Evolutionary conservation across 306 rosid species (phyloP).

Genomic region (Dryas octopetala): DNA sequence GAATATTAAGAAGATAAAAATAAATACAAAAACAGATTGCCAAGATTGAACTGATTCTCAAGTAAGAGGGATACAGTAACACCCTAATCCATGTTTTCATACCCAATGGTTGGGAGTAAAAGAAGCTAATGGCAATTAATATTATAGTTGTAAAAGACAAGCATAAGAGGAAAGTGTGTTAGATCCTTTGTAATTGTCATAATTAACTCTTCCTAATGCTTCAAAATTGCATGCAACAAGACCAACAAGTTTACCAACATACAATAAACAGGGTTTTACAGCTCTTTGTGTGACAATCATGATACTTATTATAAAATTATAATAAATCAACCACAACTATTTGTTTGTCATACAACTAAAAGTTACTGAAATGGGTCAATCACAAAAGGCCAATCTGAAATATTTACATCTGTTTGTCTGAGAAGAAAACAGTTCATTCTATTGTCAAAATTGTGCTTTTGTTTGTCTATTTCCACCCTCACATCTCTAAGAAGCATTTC

Average conservation of each 20-base stretch:
- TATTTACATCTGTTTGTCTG: too few species aligned
- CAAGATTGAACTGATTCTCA: slow-evolving; percentile 19
- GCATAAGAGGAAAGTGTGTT: slow-evolving; percentile 29
- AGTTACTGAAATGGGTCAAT: neutral
- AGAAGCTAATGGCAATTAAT: slow-evolving; percentile 80
- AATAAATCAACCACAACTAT: neutral
- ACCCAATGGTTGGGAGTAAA: slow-evolving; percentile 77
- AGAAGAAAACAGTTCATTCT: neutral
- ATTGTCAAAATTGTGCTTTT: neutral
- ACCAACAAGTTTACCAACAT: neutral
- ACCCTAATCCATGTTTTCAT: slow-evolving; percentile 68
- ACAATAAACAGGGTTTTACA: neutral
- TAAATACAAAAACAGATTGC: slow-evolving; percentile 14
- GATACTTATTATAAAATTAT: neutral
- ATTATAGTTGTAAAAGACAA: slow-evolving; percentile 62
- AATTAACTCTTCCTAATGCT: slow-evolving; percentile 3
- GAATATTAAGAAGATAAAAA: neutral
- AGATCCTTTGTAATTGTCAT: slow-evolving; percentile 25
- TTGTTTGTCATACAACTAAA: neutral
- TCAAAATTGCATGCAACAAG: neutral
- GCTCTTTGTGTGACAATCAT: neutral
- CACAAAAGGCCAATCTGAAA: neutral
- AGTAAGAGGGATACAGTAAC: slow-evolving; percentile 76
- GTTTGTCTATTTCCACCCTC: neutral
- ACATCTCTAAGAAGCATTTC: neutral